Conservation (phyloP, 2,329 filamentous ascomycete species). For the Xylariaceae sp. region DNA sequence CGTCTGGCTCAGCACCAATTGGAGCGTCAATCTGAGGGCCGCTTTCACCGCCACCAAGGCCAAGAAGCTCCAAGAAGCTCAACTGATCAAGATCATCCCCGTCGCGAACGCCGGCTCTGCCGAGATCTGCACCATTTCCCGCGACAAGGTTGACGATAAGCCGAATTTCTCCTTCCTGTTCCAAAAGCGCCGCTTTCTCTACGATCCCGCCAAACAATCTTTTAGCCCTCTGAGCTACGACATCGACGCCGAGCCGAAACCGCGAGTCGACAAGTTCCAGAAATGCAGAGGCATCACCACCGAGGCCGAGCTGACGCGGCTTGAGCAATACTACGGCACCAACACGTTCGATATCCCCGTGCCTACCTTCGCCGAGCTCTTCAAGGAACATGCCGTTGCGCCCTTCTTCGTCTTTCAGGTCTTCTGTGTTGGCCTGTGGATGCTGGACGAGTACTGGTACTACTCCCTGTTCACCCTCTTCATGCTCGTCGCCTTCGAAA, state of each 20-base stretch:
- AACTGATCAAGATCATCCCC: constrained; percentile 89
- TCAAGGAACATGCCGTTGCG: constrained; percentile 96
- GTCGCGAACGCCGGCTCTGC: constrained; percentile 81
- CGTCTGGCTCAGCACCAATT: constrained; percentile 93
- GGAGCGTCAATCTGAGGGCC: constrained; percentile 84
- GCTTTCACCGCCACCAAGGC: constrained; percentile 75
- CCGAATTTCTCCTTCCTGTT: constrained; percentile 85
- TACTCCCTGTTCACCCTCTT: constrained; percentile 98
- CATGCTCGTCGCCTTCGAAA: constrained; percentile 97
- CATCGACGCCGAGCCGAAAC: constrained; percentile 82
- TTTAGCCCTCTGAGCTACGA: constrained; percentile 80
- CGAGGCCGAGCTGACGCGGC: constrained; percentile 68
- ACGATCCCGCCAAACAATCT: constrained; percentile 63
- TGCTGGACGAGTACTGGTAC: constrained; percentile 99
- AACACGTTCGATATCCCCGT: constrained; percentile 98
- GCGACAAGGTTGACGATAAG: constrained; percentile 71
- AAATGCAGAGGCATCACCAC: constrained; percentile 69
- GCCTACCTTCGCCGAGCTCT: constrained; percentile 90
- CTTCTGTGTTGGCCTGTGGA: constrained; percentile 97
- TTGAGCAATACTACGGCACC: constrained; percentile 89
- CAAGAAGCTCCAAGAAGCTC: constrained; percentile 65
- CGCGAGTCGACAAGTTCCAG: constrained; percentile 73
- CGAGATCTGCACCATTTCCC: constrained; percentile 79
- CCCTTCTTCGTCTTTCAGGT: constrained; percentile 99
- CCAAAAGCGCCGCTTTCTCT: constrained; percentile 95